Conservation (phyloP, 1,284 basidiomycete genomes). For the Marasmius sp. region DNA sequence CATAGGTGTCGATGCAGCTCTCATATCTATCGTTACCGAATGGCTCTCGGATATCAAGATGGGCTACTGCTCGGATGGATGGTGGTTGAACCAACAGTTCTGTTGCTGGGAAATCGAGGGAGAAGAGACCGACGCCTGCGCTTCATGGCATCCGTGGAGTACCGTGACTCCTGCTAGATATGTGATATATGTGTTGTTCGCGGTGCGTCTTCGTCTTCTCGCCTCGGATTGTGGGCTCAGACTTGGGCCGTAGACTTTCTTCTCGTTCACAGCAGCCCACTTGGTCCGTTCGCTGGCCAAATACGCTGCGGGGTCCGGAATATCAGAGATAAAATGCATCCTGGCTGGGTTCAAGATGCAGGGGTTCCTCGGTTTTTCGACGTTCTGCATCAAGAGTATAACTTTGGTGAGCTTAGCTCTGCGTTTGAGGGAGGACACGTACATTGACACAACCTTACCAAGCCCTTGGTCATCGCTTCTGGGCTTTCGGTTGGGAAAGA, state of each 20-base stretch:
- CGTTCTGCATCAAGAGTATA: slow-evolving; percentile 89
- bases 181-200: slow-evolving; percentile 86
- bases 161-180: slow-evolving; percentile 74
- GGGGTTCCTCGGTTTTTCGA: slow-evolving; percentile 88
- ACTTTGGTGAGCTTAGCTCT: slow-evolving; percentile 66
- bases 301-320: slow-evolving; percentile 97
- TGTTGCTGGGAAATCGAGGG: slow-evolving; percentile 96
- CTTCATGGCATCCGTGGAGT: slow-evolving; percentile 95
- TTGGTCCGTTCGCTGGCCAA: slow-evolving; percentile 89
- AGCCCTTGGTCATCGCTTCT: slow-evolving; percentile 97
- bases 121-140: slow-evolving; percentile 79
- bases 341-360: slow-evolving; percentile 97
- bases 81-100: slow-evolving; percentile 98
- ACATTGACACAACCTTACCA: slow-evolving; percentile 8
- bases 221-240: background rate
- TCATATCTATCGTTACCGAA: slow-evolving; percentile 95
- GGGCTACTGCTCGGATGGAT: slow-evolving; percentile 94
- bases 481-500: slow-evolving; percentile 98
- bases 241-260: slow-evolving; percentile 51
- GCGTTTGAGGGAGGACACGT: slow-evolving; percentile 4
- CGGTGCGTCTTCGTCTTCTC: slow-evolving; percentile 55
- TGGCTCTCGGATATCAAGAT: slow-evolving; percentile 98
- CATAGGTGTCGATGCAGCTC: slow-evolving; percentile 91
- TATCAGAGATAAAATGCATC: slow-evolving; percentile 99
- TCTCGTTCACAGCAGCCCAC: slow-evolving; percentile 85